Evolutionary conservation across 164 flowering plant species (phyloP).

Genomic region (Macadamia tetraphylla): DNA sequence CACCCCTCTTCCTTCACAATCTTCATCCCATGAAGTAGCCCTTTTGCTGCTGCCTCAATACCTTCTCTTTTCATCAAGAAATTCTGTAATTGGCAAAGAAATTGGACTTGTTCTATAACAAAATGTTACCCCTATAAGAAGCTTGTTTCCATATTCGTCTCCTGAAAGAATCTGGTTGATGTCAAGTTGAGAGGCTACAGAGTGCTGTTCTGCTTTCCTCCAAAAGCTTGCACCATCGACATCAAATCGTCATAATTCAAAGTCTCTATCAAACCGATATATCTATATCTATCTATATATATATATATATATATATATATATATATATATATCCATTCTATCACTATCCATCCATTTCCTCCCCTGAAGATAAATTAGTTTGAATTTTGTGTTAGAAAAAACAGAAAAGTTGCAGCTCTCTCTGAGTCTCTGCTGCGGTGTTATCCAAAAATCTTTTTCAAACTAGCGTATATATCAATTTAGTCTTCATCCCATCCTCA

Average conservation of each 20-base stretch:
- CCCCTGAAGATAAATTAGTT: not conserved
- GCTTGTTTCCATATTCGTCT: slow-evolving; percentile 54
- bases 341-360: not conserved
- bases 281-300: not conserved
- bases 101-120: slow-evolving; percentile 69
- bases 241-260: slow-evolving; percentile 7
- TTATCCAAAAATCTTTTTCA: no score
- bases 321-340: not conserved
- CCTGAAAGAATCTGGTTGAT: slow-evolving; percentile 47
- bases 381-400: not conserved
- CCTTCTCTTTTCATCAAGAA: no score
- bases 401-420: no score
- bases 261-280: no score
- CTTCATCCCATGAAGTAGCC: slow-evolving; percentile 55
- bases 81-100: slow-evolving; percentile 6
- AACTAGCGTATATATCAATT: no score
- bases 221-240: slow-evolving; percentile 49
- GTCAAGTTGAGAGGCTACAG: slow-evolving; percentile 62
- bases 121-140: slow-evolving; percentile 61
- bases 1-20: no score
- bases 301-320: not conserved
- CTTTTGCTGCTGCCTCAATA: slow-evolving; percentile 12
- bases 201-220: slow-evolving; percentile 21
- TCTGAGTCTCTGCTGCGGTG: no score
- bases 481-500: no score